A percentile compares a stretch with the other conserved stretches of the same genome.
Conservation (phyloP, 805 yeast genomes). For the Lachancea sp. region DNA sequence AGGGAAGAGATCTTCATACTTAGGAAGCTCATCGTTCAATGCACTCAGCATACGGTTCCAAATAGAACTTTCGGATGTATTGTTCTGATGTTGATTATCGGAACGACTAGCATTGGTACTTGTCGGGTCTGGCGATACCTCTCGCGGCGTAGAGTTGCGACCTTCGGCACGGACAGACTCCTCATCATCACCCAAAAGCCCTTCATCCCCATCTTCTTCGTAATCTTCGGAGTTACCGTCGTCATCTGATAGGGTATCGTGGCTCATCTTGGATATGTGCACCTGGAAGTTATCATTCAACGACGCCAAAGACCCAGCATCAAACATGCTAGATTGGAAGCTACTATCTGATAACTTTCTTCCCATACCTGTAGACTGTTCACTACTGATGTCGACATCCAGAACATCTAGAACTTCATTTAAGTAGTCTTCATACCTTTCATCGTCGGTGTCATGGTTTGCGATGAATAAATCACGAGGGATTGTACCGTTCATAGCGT, state of each 20-base stretch:
- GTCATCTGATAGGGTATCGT: slow-evolving; percentile 26
- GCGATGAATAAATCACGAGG: slow-evolving; percentile 31
- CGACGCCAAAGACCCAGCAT: slow-evolving; percentile 29
- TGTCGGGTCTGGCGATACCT: no score
- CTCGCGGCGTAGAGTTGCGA: slow-evolving; percentile 1
- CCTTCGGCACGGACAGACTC: background rate
- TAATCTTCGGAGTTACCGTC: slow-evolving; percentile 29
- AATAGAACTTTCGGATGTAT: slow-evolving; percentile 24
- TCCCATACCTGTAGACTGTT: slow-evolving; percentile 8
- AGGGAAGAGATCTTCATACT: slow-evolving; percentile 73
- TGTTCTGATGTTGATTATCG: background rate
- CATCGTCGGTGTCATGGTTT: slow-evolving; percentile 32
- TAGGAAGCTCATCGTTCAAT: slow-evolving; percentile 50
- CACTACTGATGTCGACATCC: slow-evolving; percentile 13
- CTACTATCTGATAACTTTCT: slow-evolving; percentile 26
- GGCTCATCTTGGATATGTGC: slow-evolving; percentile 33
- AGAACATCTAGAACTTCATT: slow-evolving; percentile 31
- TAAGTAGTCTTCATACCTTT: slow-evolving; percentile 33
- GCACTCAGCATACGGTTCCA: slow-evolving; percentile 36
- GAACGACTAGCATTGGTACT: no score
- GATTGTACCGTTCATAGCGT: slow-evolving; percentile 45
- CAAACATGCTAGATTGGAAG: slow-evolving; percentile 24
- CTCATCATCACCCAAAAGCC: slow-evolving; percentile 20
- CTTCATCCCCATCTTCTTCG: slow-evolving; percentile 24
- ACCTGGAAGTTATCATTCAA: slow-evolving; percentile 26